A percentile compares a stretch with the other conserved stretches of the same genome.
Conservation (phyloP, 2,329 filamentous ascomycete genomes). For the Nemania serpens region DNA sequence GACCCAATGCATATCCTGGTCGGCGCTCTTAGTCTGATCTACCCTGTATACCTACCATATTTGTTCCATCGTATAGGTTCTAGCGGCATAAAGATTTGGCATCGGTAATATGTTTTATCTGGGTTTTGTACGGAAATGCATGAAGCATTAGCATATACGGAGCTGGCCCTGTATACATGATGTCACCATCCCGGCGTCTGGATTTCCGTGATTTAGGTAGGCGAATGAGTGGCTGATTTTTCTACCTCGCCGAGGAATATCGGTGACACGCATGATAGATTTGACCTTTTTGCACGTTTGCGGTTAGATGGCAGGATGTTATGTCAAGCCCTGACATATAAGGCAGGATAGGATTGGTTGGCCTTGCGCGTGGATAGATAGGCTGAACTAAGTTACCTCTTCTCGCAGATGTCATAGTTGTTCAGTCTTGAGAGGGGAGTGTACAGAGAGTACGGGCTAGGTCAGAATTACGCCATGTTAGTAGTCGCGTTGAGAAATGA, state of each 20-base stretch:
- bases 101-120: not conserved
- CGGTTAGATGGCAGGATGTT: not conserved
- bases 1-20: not conserved
- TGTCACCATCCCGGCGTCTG: not conserved
- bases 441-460: too few species aligned
- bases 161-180: not conserved
- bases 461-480: too few species aligned
- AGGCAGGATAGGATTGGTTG: not conserved
- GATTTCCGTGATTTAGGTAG: not conserved
- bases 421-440: too few species aligned
- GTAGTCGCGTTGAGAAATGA: too few species aligned
- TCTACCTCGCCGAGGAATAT: not conserved
- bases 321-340: not conserved
- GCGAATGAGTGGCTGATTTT: not conserved
- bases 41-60: not conserved
- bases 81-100: not conserved
- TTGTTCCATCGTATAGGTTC: not conserved
- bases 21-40: not conserved
- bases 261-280: not conserved
- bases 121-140: not conserved
- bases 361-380: too few species aligned
- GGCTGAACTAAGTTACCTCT: not conserved
- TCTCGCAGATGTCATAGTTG: too few species aligned
- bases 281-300: not conserved
- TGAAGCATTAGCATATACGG: not conserved